Conservation (phyloP, 2,329 filamentous ascomycete species). For the Graphilbum ipis-grandicollis region DNA sequence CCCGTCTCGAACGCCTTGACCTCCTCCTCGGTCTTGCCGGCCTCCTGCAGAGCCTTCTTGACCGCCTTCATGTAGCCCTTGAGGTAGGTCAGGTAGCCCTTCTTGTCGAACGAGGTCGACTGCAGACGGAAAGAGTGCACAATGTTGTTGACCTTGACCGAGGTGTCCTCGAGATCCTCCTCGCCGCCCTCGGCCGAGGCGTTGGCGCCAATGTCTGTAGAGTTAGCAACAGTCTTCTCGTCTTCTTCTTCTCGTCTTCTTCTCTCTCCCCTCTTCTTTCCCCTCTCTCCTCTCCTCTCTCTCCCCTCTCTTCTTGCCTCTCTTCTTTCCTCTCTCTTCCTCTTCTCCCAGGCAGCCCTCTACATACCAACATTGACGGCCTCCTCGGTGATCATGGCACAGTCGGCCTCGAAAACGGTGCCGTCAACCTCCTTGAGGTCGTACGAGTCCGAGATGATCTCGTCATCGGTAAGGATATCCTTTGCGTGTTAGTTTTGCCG, state of each 20-base stretch:
- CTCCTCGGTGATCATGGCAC: slow-evolving; percentile 71
- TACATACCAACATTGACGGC: slow-evolving; percentile 54
- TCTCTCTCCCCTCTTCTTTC: too few relatives aligned
- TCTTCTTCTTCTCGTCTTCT: too few relatives aligned
- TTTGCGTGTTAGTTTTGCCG: slow-evolving; percentile 19
- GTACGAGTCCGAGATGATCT: slow-evolving; percentile 94
- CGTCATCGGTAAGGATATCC: slow-evolving; percentile 81
- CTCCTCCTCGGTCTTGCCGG: slow-evolving; percentile 39
- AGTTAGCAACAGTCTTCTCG: not conserved
- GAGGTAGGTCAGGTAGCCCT: slow-evolving; percentile 63
- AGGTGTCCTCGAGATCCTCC: slow-evolving; percentile 53
- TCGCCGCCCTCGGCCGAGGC: slow-evolving; percentile 84
- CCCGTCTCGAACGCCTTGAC: slow-evolving; percentile 67
- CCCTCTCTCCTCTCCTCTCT: too few relatives aligned
- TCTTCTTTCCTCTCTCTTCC: too few relatives aligned
- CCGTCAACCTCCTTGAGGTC: slow-evolving; percentile 65
- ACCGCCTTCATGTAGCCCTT: slow-evolving; percentile 91
- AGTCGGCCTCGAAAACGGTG: slow-evolving; percentile 79
- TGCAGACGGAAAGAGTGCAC: slow-evolving; percentile 82
- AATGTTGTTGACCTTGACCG: slow-evolving; percentile 76
- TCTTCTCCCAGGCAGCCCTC: too few relatives aligned
- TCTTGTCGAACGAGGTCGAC: slow-evolving; percentile 71
- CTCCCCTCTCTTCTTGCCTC: too few relatives aligned
- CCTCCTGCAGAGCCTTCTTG: slow-evolving; percentile 49
- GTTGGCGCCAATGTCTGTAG: slow-evolving; percentile 76